A percentile compares a stretch with the other conserved stretches of the same genome.
Conservation (phyloP, 1,284 basidiomycete genomes). For the Trichosporon faecale region DNA sequence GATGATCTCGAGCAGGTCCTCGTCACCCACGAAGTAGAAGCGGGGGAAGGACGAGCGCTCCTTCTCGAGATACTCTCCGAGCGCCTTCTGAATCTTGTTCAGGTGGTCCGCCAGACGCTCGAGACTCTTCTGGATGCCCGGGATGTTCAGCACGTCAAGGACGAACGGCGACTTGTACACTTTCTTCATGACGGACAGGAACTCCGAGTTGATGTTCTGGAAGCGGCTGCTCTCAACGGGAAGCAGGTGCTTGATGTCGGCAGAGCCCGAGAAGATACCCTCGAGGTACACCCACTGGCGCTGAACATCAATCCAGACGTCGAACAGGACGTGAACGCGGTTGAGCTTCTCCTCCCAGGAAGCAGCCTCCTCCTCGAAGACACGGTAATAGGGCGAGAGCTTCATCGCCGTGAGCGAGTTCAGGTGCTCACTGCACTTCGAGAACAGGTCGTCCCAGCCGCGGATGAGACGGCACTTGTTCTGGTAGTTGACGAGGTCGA, state of each 20-base stretch:
- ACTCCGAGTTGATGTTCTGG: slow-evolving; percentile 98
- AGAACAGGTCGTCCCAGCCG: slow-evolving; percentile 97
- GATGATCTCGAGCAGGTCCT: slow-evolving; percentile 97
- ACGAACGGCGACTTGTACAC: slow-evolving; percentile 99
- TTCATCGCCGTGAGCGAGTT: slow-evolving; percentile 97
- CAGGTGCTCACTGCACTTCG: slow-evolving; percentile 91
- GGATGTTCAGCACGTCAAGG: slow-evolving; percentile 94
- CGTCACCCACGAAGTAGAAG: slow-evolving; percentile 99
- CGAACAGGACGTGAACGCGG: slow-evolving; percentile 90
- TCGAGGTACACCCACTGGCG: slow-evolving; percentile 99
- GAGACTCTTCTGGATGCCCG: slow-evolving; percentile 91
- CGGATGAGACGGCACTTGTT: slow-evolving; percentile 95
- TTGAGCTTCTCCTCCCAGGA: slow-evolving; percentile 95
- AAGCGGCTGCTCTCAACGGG: slow-evolving; percentile 96
- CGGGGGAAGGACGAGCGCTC: slow-evolving; percentile 97
- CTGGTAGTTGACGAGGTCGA: slow-evolving; percentile 97
- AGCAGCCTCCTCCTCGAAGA: slow-evolving; percentile 89
- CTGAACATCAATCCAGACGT: slow-evolving; percentile 99
- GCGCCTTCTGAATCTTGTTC: slow-evolving; percentile 98
- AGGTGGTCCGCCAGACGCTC: slow-evolving; percentile 94
- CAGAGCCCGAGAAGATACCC: slow-evolving; percentile 98
- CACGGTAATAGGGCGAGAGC: slow-evolving; percentile 93
- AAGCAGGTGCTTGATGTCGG: slow-evolving; percentile 96
- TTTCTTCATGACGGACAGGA: slow-evolving; percentile 98
- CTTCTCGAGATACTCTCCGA: slow-evolving; percentile 97